Percentiles rank a stretch among this genome's conserved stretches.
phyloP scores from a whole-genome alignment of 163 green algal genomes.

The Scenedesmus sp. region DNA sequence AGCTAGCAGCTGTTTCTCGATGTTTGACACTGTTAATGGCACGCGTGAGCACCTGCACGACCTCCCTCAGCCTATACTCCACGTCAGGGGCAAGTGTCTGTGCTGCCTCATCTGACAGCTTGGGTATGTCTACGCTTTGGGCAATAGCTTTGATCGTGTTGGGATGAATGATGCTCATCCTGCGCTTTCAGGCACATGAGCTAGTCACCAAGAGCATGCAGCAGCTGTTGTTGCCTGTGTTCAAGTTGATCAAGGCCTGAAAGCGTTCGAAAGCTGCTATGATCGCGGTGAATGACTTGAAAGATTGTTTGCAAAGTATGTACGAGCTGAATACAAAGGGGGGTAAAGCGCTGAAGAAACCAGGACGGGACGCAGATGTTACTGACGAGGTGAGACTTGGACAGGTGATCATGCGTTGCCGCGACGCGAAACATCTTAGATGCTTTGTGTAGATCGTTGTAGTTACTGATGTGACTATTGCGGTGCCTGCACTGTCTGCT shows the following conservation, averaged over 20 bases:
- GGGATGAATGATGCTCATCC: slow-evolving; percentile 63
- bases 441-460: background rate
- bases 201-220: background rate
- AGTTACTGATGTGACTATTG: background rate
- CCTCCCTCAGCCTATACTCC: slow-evolving; percentile 90
- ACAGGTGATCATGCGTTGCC: background rate
- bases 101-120: slow-evolving; percentile 79
- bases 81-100: slow-evolving; percentile 88
- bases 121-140: slow-evolving; percentile 77
- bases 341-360: background rate
- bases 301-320: background rate
- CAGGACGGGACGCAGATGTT: background rate
- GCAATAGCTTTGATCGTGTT: slow-evolving; percentile 69
- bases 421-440: too few relatives aligned
- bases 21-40: background rate
- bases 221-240: background rate
- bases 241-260: background rate
- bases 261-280: background rate
- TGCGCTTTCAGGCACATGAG: background rate
- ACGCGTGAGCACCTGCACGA: slow-evolving; percentile 82
- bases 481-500: background rate
- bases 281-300: background rate
- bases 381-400: background rate
- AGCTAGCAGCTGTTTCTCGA: background rate
- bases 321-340: too few relatives aligned